Evolutionary conservation across 176 grass and related monocot genomes (phyloP).

Genomic region (Sorghum bicolor): Sorghum_bicolor_NCBIv3 NC_012876.2:94001-94500

Average conservation of each 20-base stretch:
- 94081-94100: not conserved
- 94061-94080: not conserved
- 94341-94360: slow-evolving; percentile 3
- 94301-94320: not conserved
- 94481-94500: not conserved
- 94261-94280: slow-evolving; percentile 1
- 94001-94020: slow-evolving; percentile 13
- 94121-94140: slow-evolving; percentile 76
- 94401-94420: not conserved
- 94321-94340: not conserved
- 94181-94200: slow-evolving; percentile 19
- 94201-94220: not conserved
- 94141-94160: slow-evolving; percentile 93
- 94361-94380: not conserved
- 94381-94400: not conserved
- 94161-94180: slow-evolving; percentile 91
- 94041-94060: not conserved
- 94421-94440: not conserved
- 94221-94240: not conserved
- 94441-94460: not conserved
- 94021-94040: not conserved
- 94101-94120: slow-evolving; percentile 49
- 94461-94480: not conserved
- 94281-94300: not conserved
- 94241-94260: not conserved